Conservation (phyloP, 2,329 filamentous ascomycete species). For the Helicocarpus griseus region DNA sequence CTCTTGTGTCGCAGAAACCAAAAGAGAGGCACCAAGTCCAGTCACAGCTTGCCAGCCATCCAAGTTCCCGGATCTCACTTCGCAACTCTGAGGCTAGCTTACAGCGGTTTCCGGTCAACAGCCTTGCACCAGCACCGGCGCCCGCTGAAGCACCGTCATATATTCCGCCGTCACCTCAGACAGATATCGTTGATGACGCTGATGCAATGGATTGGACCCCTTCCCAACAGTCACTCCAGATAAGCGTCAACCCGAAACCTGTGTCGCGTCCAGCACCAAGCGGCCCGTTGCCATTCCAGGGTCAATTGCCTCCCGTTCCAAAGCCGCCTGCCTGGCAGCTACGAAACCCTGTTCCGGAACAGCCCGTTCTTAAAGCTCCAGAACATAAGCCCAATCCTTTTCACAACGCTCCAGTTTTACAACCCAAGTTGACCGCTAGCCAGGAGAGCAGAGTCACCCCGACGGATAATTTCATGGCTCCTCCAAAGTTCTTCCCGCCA, state of each 20-base stretch:
- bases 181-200: slow-evolving; percentile 22
- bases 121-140: slow-evolving; percentile 24
- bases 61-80: slow-evolving; percentile 11
- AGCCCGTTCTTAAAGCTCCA: slow-evolving; percentile 22
- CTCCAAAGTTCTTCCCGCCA: slow-evolving; percentile 37
- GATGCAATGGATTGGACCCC: slow-evolving; percentile 44
- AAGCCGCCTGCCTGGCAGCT: slow-evolving; percentile 32
- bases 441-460: slow-evolving; percentile 11
- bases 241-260: slow-evolving; percentile 21
- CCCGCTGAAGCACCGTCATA: slow-evolving; percentile 14
- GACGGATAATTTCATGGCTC: slow-evolving; percentile 29
- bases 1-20: slow-evolving; percentile 19
- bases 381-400: slow-evolving; percentile 31
- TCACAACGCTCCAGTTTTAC: slow-evolving; percentile 21
- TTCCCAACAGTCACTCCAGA: slow-evolving; percentile 29
- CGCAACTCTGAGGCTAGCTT: slow-evolving; percentile 11
- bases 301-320: slow-evolving; percentile 31
- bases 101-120: slow-evolving; percentile 31
- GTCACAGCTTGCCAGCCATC: slow-evolving; percentile 11
- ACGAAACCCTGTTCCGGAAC: slow-evolving; percentile 19
- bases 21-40: slow-evolving; percentile 13
- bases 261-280: slow-evolving; percentile 22
- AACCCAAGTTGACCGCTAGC: slow-evolving; percentile 8
- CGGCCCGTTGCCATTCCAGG: slow-evolving; percentile 34
- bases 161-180: slow-evolving; percentile 29